Base-by-base conservation (phyloP, 495 filamentous ascomycete species). In the Penicillium ochrochloron region DNA sequence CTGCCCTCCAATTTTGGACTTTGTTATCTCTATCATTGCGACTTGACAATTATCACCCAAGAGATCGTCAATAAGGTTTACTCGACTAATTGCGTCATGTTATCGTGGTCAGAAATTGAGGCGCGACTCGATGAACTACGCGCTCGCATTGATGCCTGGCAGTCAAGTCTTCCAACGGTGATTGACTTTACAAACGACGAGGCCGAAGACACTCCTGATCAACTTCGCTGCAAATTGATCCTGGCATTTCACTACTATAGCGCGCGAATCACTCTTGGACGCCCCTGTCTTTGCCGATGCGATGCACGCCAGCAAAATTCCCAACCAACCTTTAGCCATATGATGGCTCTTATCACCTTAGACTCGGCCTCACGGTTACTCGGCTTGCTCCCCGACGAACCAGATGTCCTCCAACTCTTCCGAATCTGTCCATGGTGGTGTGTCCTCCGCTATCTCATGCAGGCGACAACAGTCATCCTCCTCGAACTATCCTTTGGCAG, bases 281-380 rank as follows among this genome's bases (percentile, higher is more conserved):
- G 89, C 10, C 89, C 89, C 4, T 89, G 85, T 73, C 78, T 91
- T 15, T 90, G 88, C 66, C 80, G 84, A 9, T 75, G 86, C 14
- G 86, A 89, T 57, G 76, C 64, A 67, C 78, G 84, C 56, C 77
- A 73, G 48, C 61, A 57, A 4, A 61, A 51, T 7, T 52, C 72
- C 15, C 21, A 62, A 21, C 64, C 69, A 23, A 75, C 76, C 17
- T 89, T 89, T 66, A 87, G 86, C 63, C 81, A 83, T 50, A 74
- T 77, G 29, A 82, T 83, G 66, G 87, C 85, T 5, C 69, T 80
- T 17, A 74, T 75, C 0, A 85, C 86, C 50, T 70, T 91, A 5
- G 71, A 80, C 5, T 84, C 87, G 37, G 88, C 88, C 1, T 76
- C 73, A 12, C 69, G 77, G 10, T 83, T 85, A 68, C 74, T 90